A percentile compares a stretch with the other conserved stretches of the same genome.
These are phyloP conservation scores for Lotus japonicus DNA, from an alignment of 306 rosid genomes.

Conservation along the genomic window DNA sequence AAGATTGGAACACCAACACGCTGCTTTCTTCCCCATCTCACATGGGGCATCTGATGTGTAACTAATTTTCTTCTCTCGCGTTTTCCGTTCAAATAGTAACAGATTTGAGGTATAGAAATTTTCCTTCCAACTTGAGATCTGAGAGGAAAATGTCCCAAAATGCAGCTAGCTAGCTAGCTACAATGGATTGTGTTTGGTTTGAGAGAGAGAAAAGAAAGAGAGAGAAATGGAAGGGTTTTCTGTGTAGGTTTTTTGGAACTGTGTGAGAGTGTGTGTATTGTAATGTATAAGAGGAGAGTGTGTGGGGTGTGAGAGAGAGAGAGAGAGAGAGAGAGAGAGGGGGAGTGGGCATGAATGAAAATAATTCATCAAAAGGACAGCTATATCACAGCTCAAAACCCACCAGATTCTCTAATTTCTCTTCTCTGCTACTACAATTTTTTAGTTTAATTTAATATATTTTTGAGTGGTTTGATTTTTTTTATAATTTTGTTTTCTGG, in stretches of 20 bases:
- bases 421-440: background rate
- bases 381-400: constrained; percentile 92
- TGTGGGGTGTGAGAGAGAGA: background rate
- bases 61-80: background rate
- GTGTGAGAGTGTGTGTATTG: constrained; percentile 13
- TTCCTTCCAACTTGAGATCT: constrained; percentile 31
- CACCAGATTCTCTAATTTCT: constrained; percentile 48
- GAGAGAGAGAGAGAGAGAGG: background rate
- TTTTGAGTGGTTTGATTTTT: background rate
- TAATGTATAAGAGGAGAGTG: constrained; percentile 24
- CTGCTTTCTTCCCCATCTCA: constrained; percentile 83
- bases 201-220: constrained; percentile 16
- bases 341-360: constrained; percentile 22
- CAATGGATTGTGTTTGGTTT: background rate
- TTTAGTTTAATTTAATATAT: background rate
- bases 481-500: background rate
- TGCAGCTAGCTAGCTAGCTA: background rate
- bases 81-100: background rate
- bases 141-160: too few relatives aligned
- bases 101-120: background rate
- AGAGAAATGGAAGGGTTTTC: background rate
- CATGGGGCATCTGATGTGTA: constrained; percentile 50
- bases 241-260: constrained; percentile 60
- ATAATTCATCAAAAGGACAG: constrained; percentile 60
- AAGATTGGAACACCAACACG: background rate